Conservation (phyloP, 345 rosid species). For the Geranium rotundifolium region DNA sequence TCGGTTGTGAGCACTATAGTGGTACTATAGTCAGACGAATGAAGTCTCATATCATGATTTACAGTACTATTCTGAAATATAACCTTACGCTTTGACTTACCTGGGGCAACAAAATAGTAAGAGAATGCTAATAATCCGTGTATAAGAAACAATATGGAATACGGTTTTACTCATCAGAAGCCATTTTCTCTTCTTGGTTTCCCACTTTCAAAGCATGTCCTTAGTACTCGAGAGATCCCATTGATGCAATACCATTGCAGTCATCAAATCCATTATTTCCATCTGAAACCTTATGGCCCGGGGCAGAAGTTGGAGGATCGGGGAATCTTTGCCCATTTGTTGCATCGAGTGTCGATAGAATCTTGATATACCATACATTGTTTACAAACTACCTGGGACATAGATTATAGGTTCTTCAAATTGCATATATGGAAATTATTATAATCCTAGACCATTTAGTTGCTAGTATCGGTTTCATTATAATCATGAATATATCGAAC, state of each 20-base stretch:
- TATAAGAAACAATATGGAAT: not conserved
- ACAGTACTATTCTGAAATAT: not conserved
- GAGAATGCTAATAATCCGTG: not conserved
- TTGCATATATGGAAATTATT: too few relatives aligned
- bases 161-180: not conserved
- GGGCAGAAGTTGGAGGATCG: slow-evolving; percentile 11
- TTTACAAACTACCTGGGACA: slow-evolving; percentile 31
- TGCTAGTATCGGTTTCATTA: too few relatives aligned
- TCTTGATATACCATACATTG: slow-evolving; percentile 36
- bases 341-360: slow-evolving; percentile 33
- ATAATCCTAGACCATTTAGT: too few relatives aligned
- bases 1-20: not conserved
- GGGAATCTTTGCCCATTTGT: slow-evolving; percentile 29
- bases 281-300: slow-evolving; percentile 18
- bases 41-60: too few relatives aligned
- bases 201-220: not conserved
- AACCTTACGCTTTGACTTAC: not conserved
- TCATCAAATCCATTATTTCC: slow-evolving; percentile 9
- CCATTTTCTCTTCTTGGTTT: not conserved
- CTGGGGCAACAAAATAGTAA: not conserved
- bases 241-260: not conserved
- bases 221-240: not conserved
- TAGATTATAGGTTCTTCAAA: too few relatives aligned
- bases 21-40: not conserved
- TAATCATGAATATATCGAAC: too few relatives aligned